A percentile compares a stretch with the other conserved stretches of the same genome.
phyloP scores from a whole-genome alignment of 129 eudicot genomes.

The Artemisia argyi region DNA sequence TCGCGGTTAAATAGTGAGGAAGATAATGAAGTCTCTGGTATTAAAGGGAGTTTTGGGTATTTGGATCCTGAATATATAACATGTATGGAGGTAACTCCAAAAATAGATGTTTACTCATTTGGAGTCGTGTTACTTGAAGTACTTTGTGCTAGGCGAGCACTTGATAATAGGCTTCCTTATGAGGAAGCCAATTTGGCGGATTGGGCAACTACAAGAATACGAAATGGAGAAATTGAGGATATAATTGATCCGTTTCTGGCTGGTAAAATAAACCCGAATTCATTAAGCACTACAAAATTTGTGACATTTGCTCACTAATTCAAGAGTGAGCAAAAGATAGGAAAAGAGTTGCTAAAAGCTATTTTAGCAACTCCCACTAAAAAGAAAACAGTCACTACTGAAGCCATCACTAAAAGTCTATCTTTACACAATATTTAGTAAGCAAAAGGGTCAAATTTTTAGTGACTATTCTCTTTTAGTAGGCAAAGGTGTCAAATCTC shows the following conservation, averaged over 20 bases:
- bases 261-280: slow-evolving; percentile 46
- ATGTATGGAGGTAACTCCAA: slow-evolving; percentile 50
- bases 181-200: slow-evolving; percentile 58
- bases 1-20: slow-evolving; percentile 59
- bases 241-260: slow-evolving; percentile 51
- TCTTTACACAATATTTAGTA: too few species aligned
- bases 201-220: slow-evolving; percentile 46
- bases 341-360: too few species aligned
- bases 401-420: too few species aligned
- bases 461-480: too few species aligned
- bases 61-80: slow-evolving; percentile 61
- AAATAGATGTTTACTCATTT: slow-evolving; percentile 65
- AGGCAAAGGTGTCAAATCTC: too few species aligned
- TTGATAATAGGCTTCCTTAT: slow-evolving; percentile 37
- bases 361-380: too few species aligned
- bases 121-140: slow-evolving; percentile 71
- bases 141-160: slow-evolving; percentile 58
- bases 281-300: too few species aligned
- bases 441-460: too few species aligned
- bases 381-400: too few species aligned
- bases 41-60: slow-evolving; percentile 74
- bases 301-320: too few species aligned
- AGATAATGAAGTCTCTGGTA: slow-evolving; percentile 31
- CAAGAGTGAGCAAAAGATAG: too few species aligned
- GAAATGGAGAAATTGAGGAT: slow-evolving; percentile 38